Percentiles rank a stretch among this genome's conserved stretches.
Evolutionary conservation across 129 eudicot genomes (phyloP).

Genomic region (Apium graveolens): DNA sequence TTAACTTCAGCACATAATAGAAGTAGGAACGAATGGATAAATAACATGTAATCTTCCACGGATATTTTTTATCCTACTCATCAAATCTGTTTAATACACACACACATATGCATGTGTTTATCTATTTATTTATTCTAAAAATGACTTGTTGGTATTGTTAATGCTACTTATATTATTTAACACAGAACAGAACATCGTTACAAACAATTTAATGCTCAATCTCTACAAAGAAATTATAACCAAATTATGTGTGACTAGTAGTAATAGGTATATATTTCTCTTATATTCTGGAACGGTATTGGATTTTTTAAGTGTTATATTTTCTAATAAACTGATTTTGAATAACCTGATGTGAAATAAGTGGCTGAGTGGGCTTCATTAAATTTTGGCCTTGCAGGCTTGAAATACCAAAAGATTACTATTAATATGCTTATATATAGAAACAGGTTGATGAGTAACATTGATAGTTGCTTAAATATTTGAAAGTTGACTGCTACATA

Average conservation of each 20-base stretch:
- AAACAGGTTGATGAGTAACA: background rate
- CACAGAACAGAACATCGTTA: background rate
- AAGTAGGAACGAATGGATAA: background rate
- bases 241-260: background rate
- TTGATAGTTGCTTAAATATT: background rate
- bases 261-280: background rate
- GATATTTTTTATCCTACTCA: background rate
- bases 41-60: background rate
- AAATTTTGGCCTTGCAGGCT: background rate
- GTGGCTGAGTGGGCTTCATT: background rate
- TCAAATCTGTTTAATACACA: background rate
- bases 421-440: background rate
- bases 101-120: background rate
- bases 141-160: background rate
- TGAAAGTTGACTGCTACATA: background rate
- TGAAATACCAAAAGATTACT: background rate
- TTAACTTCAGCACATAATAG: background rate
- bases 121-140: background rate
- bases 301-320: background rate
- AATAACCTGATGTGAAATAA: background rate
- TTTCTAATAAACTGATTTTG: background rate
- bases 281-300: background rate
- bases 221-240: background rate
- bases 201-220: background rate
- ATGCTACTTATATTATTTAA: background rate